Base-by-base conservation (phyloP, 192 early-diverging fungal species). In the Coemansia sp. region DNA sequence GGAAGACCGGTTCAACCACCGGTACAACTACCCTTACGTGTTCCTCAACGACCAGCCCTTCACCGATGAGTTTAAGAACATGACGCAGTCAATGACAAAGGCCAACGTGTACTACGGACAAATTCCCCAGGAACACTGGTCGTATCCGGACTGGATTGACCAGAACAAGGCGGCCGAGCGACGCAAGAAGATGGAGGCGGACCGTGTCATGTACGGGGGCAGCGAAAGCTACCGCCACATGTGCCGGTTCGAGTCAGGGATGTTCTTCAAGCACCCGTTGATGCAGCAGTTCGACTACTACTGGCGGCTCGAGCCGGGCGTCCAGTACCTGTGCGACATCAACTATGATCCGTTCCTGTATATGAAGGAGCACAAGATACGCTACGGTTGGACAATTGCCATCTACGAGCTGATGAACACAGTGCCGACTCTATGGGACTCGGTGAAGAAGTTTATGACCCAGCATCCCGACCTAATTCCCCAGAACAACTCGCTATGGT, bases 1-100 rank as follows among this genome's bases (percentile, higher is more conserved):
- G n/a, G 86, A 92, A 51, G 78, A 86, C 47, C 61, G 87, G 34
- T 89, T 90, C 50, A 92, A 92, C 61, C 64, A 57, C 31, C 74
- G 80, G 39, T 89, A 77, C 65, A 75, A 85, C 47, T 92, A 91
- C 54, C 86, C 87, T 0, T 92, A 86, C 52, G 83, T 92, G 21
- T 90, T 90, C 49, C 51, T 92, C 27, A 92, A 91, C 62, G 82
- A 92, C 30, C 64, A 75, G 37, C 79, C 80, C 1, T 90, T 92
- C 37, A 56, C 69, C 1, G 67, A 78, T 2, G 69, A 85, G 44
- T 92, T 92, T 54, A 76, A 77, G 36, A 71, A 77, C 37, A 54
- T 68, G 47, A 79, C 81, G 27, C 58, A 48, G 27, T 69, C 65
- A 0, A 64, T 84, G 53, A 80, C 80, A 17, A 63, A 60, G 2